These are phyloP conservation scores for Vanderwaltozyma tropicalis DNA, from an alignment of 805 yeast genomes.

Conservation along the genomic window DNA sequence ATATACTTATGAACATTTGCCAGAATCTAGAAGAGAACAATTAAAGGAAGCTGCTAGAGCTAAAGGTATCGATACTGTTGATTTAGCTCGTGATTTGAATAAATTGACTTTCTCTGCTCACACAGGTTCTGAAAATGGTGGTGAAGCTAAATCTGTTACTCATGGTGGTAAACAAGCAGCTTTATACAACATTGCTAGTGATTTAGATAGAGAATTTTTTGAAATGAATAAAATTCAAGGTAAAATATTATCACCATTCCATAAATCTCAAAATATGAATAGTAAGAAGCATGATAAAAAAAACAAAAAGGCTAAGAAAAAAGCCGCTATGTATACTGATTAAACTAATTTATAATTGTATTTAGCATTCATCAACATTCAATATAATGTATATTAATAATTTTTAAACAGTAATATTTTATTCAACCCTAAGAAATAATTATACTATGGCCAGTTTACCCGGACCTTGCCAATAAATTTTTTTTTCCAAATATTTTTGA, in stretches of 20 bases:
- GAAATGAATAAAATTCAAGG: slow-evolving; percentile 56
- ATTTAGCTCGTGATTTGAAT: slow-evolving; percentile 58
- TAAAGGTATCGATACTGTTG: slow-evolving; percentile 49
- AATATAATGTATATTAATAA: too few relatives aligned
- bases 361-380: background rate
- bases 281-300: slow-evolving; percentile 55
- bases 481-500: too few relatives aligned
- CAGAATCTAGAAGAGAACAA: slow-evolving; percentile 67
- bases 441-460: too few relatives aligned
- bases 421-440: too few relatives aligned
- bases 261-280: slow-evolving; percentile 33
- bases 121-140: slow-evolving; percentile 39
- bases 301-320: slow-evolving; percentile 59
- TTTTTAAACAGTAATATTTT: too few relatives aligned
- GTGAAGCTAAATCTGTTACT: slow-evolving; percentile 41
- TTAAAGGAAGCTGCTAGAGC: slow-evolving; percentile 49
- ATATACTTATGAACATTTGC: slow-evolving; percentile 53
- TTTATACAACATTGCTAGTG: slow-evolving; percentile 65
- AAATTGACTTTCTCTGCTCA: slow-evolving; percentile 74
- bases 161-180: slow-evolving; percentile 83
- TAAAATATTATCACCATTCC: slow-evolving; percentile 62
- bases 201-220: slow-evolving; percentile 80
- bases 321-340: slow-evolving; percentile 21
- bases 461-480: too few relatives aligned
- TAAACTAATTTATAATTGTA: background rate